These are phyloP conservation scores for Metarhizium rileyi DNA, from an alignment of 2,329 filamentous ascomycete species.

Conservation along the genomic window DNA sequence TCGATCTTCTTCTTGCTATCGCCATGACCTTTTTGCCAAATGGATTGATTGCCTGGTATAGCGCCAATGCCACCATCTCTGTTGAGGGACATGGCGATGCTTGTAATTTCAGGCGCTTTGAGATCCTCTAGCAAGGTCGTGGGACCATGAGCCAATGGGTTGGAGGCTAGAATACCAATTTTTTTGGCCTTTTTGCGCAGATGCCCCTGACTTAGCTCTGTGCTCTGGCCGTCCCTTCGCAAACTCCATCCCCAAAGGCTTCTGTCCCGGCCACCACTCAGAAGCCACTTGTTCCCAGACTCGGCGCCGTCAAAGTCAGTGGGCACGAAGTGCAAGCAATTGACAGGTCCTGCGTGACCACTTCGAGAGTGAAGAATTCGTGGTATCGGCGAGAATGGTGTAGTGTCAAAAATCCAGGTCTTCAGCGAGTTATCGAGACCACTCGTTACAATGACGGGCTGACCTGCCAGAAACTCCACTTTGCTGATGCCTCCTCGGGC, in stretches of 20 bases:
- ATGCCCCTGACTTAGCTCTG: slow-evolving; percentile 84
- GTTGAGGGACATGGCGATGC: slow-evolving; percentile 84
- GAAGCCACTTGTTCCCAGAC: slow-evolving; percentile 81
- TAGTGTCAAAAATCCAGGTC: slow-evolving; percentile 93
- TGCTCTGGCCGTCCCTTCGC: slow-evolving; percentile 85
- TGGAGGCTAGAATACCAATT: slow-evolving; percentile 56
- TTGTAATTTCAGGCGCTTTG: slow-evolving; percentile 86
- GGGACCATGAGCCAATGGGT: slow-evolving; percentile 46
- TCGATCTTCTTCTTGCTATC: slow-evolving; percentile 51
- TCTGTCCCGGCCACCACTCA: slow-evolving; percentile 81
- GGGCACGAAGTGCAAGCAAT: slow-evolving; percentile 73
- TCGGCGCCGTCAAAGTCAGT: slow-evolving; percentile 85
- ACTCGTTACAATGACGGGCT: slow-evolving; percentile 82
- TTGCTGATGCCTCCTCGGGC: slow-evolving; percentile 73
- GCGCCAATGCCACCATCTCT: slow-evolving; percentile 90
- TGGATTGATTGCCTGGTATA: slow-evolving; percentile 63
- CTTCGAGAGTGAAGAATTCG: slow-evolving; percentile 76
- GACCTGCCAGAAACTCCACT: slow-evolving; percentile 79
- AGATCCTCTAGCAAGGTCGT: slow-evolving; percentile 61
- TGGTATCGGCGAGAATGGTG: slow-evolving; percentile 78
- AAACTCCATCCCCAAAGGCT: slow-evolving; percentile 96
- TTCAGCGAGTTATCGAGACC: slow-evolving; percentile 90
- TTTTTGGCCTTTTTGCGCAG: slow-evolving; percentile 87
- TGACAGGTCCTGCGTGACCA: slow-evolving; percentile 82
- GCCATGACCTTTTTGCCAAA: slow-evolving; percentile 72